Evolutionary conservation across 805 yeast genomes (phyloP), one percentile per base, ranked within the genome.

Genomic region (Metschnikowia cerradonensis): DNA sequence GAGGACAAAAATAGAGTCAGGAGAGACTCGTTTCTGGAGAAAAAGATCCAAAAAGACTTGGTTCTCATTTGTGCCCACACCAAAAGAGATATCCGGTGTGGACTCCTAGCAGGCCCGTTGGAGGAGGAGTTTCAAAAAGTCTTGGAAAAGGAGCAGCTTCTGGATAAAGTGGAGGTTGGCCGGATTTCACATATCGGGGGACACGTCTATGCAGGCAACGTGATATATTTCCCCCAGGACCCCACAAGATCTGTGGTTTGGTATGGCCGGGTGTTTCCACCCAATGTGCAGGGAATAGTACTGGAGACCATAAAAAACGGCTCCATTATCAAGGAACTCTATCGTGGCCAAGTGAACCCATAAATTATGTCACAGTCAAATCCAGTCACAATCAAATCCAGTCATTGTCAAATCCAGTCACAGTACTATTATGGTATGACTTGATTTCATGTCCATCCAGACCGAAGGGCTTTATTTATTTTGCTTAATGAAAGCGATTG

Each of bases 191-290:
- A 89, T 64, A 73, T 89, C 38, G 95, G 96, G 1, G 96, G 96
- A 0, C 96, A 89, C 63, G 88, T 77, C 2, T 89, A 81, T 66
- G 96, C 96, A 1, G 96, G 96, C 0, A 89, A 89, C 60, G 81
- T 89, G 13, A 68, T 88, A 2, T 77, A 79, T 46, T 82, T 83
- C 54, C 63, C 64, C 14, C 66, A 67, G 4, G 53, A 49, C 26
- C 72, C 72, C 44, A 65, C 63, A 10, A 78, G 81, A 1, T 43
- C 52, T 3, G 54, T 46, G 7, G 65, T 84, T 2, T 88, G 96
- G 96, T 88, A 88, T 62, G 94, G 95, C 0, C 71, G 88, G 47
- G 90, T 88, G 2, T 67, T 71, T 44, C 90, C 92, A 0, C 69
- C 73, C 4, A 76, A 79, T 41, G 83, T 88, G n/a, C 86, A 83